These are phyloP conservation scores for Cephaloascus albidus DNA, from an alignment of 805 yeast species.

Conservation along the genomic window DNA sequence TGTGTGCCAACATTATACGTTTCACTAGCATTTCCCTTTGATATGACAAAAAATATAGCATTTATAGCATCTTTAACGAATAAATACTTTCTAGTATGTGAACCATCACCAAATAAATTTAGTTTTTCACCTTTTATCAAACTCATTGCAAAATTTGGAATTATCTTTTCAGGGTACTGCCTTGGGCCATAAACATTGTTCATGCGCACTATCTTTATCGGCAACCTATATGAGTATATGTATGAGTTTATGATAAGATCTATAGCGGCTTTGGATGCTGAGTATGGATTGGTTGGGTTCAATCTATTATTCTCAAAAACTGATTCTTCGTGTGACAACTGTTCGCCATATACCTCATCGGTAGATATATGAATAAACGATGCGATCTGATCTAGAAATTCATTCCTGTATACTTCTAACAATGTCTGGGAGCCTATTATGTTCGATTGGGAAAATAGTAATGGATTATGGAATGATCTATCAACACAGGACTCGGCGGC, in stretches of 20 bases:
- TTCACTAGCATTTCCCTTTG: conserved; percentile 3
- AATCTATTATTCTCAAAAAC: conserved; percentile 25
- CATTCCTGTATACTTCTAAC: conserved; percentile 26
- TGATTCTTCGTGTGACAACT: conserved; percentile 6
- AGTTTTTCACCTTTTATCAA: conserved; percentile 12
- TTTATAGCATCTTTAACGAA: conserved; percentile 29
- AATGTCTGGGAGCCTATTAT: conserved; percentile 37
- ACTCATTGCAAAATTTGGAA: conserved; percentile 19
- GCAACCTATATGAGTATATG: conserved; percentile 28
- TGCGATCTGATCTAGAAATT: conserved; percentile 4
- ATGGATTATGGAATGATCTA: conserved; percentile 34
- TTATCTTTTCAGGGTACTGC: conserved; percentile 46
- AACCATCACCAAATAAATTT: conserved; percentile 39
- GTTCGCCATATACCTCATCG: conserved; percentile 52
- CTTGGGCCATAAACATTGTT: conserved; percentile 46
- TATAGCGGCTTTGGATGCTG: conserved; percentile 47
- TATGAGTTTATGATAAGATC: conserved; percentile 41
- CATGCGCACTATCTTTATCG: conserved; percentile 31
- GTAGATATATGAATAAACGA: conserved; percentile 42
- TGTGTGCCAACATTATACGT: conserved; percentile 3
- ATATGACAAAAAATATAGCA: conserved; percentile 25
- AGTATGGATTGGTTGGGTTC: conserved; percentile 47
- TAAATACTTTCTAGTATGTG: conserved; percentile 31
- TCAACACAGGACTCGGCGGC: conserved; percentile 54
- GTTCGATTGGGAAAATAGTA: conserved; percentile 33